phyloP scores from a whole-genome alignment of 164 flowering plant species.

The Vitis rotundifolia region DNA sequence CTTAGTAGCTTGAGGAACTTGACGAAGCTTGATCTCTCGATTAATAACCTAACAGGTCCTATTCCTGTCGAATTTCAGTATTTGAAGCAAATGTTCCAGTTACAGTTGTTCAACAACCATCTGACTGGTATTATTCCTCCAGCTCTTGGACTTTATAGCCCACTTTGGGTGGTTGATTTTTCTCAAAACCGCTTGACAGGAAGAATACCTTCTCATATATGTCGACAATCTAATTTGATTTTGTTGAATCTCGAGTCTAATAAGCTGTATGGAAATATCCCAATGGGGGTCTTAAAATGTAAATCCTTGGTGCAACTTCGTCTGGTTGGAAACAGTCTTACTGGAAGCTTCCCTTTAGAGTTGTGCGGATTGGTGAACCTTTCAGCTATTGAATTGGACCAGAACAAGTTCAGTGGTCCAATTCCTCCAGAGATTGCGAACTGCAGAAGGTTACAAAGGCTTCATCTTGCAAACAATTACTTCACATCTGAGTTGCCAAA shows the following conservation, averaged over 20 bases:
- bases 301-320: slow-evolving; percentile 69
- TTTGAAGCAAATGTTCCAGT: slow-evolving; percentile 49
- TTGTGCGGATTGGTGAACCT: slow-evolving; percentile 73
- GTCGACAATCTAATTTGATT: slow-evolving; percentile 60
- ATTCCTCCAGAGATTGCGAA: slow-evolving; percentile 68
- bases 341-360: slow-evolving; percentile 77
- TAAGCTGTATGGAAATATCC: slow-evolving; percentile 71
- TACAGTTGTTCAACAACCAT: slow-evolving; percentile 79
- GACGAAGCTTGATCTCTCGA: slow-evolving; percentile 78
- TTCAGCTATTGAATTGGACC: slow-evolving; percentile 69
- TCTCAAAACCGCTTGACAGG: slow-evolving; percentile 74
- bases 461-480: slow-evolving; percentile 69
- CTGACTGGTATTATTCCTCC: slow-evolving; percentile 80
- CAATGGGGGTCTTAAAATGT: slow-evolving; percentile 63
- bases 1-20: slow-evolving; percentile 60
- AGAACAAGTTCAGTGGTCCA: slow-evolving; percentile 76
- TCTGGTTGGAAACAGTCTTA: slow-evolving; percentile 59
- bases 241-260: slow-evolving; percentile 74
- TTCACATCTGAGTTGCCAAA: slow-evolving; percentile 68
- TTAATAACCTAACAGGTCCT: slow-evolving; percentile 70
- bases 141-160: slow-evolving; percentile 68
- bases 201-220: slow-evolving; percentile 70
- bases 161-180: slow-evolving; percentile 84
- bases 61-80: slow-evolving; percentile 79
- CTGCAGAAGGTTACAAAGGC: slow-evolving; percentile 72